These are phyloP conservation scores for Cynara cardunculus DNA, from an alignment of 129 eudicot genomes.

Conservation along the genomic window DNA sequence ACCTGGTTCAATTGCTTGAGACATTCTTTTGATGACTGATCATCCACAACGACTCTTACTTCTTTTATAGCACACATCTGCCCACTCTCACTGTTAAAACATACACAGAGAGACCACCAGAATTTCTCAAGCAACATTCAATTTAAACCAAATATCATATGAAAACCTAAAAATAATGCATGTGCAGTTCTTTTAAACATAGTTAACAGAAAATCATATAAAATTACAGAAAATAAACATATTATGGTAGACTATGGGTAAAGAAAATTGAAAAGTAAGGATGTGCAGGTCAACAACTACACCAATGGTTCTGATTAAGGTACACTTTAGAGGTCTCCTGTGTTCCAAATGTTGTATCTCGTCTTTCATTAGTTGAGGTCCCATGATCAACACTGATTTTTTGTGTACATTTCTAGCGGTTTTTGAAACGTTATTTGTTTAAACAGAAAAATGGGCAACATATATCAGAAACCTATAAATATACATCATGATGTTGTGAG, in stretches of 20 bases:
- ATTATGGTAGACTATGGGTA: background rate
- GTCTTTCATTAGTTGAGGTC: background rate
- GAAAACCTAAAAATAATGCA: background rate
- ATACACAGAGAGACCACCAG: constrained; percentile 6
- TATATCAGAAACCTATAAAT: background rate
- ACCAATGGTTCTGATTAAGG: too few species aligned
- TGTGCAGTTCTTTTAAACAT: background rate
- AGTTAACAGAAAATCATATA: background rate
- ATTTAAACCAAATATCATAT: background rate
- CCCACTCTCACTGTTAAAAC: constrained; percentile 55
- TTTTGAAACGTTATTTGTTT: background rate
- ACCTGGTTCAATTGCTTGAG: constrained; percentile 85
- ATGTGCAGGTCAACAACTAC: background rate
- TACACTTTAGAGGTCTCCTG: too few species aligned
- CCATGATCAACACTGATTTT: background rate
- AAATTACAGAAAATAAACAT: background rate
- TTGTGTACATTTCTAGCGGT: background rate
- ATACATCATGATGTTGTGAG: background rate
- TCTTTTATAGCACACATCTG: constrained; percentile 85
- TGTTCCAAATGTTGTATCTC: too few species aligned
- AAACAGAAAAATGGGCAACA: background rate
- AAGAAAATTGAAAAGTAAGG: background rate
- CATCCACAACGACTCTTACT: constrained; percentile 58
- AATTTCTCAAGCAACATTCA: background rate
- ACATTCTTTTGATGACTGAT: constrained; percentile 61